phyloP scores from a whole-genome alignment of 2,329 filamentous ascomycete species.

The Xylariales sp. region DNA sequence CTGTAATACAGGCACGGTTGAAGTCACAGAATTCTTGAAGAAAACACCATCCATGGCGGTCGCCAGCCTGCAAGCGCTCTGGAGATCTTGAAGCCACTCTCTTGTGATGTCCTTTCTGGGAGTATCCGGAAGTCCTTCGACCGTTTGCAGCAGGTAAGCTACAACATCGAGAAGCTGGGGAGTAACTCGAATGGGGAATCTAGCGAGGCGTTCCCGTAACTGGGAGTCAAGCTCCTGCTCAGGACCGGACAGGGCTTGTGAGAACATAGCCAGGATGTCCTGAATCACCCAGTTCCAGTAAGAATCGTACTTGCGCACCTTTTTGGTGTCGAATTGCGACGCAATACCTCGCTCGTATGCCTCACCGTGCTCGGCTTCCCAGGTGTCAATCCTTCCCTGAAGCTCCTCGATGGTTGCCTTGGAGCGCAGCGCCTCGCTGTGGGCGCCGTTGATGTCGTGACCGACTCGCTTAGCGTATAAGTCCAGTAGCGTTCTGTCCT shows the following conservation, averaged over 20 bases:
- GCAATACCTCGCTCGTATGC: conserved; percentile 22
- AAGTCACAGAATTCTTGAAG: conserved; percentile 8
- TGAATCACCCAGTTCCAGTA: conserved; percentile 30
- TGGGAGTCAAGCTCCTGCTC: conserved; percentile 4
- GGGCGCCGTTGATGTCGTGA: neutral
- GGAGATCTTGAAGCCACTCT: conserved; percentile 5
- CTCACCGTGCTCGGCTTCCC: conserved; percentile 24
- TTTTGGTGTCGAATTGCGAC: conserved; percentile 21
- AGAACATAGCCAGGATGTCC: conserved; percentile 11
- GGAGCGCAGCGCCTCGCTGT: neutral
- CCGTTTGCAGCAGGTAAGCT: neutral
- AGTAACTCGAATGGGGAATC: conserved; percentile 7
- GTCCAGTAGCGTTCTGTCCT: conserved; percentile 5
- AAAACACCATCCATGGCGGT: neutral
- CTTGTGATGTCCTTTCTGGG: neutral
- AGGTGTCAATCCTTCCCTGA: conserved; percentile 11
- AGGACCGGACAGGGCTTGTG: conserved; percentile 1
- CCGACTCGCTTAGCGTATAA: conserved; percentile 7
- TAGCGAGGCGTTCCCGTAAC: conserved; percentile 3
- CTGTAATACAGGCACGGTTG: conserved; percentile 4
- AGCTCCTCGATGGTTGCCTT: conserved; percentile 12
- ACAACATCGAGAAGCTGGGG: conserved; percentile 5
- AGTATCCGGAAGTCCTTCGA: neutral
- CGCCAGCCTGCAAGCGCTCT: conserved; percentile 5
- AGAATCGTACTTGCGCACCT: conserved; percentile 25